These are phyloP conservation scores for Gremmenia infestans DNA, from an alignment of 2,329 filamentous ascomycete genomes.

Conservation along the genomic window DNA sequence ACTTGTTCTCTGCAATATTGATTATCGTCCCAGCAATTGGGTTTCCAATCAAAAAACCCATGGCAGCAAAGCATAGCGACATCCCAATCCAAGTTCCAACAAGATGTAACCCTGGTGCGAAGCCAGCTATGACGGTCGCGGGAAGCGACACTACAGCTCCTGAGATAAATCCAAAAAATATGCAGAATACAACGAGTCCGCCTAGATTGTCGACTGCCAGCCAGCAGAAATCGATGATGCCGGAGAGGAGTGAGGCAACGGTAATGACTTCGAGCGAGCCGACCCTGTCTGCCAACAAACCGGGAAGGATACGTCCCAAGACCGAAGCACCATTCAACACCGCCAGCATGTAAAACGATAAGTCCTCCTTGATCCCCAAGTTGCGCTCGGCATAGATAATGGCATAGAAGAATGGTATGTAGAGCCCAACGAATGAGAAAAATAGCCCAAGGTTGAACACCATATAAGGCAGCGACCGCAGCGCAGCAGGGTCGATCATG, in stretches of 20 bases:
- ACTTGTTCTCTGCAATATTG: conserved; percentile 39
- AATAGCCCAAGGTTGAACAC: conserved; percentile 39
- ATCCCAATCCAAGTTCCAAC: conserved; percentile 27
- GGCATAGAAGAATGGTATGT: conserved; percentile 48
- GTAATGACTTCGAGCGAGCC: conserved; percentile 48
- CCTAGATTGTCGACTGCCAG: conserved; percentile 49
- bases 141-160: conserved; percentile 59
- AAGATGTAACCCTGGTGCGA: conserved; percentile 41
- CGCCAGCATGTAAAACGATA: conserved; percentile 11
- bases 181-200: conserved; percentile 55
- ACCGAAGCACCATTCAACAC: conserved; percentile 31
- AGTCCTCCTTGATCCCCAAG: not conserved
- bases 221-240: conserved; percentile 33
- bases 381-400: conserved; percentile 18
- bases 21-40: conserved; percentile 61
- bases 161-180: conserved; percentile 61
- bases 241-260: conserved; percentile 37
- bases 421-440: conserved; percentile 46
- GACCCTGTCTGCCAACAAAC: conserved; percentile 44
- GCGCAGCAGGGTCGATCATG: conserved; percentile 45
- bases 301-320: conserved; percentile 48
- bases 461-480: conserved; percentile 44
- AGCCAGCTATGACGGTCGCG: conserved; percentile 48
- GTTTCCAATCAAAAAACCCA: conserved; percentile 52
- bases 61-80: conserved; percentile 37